These are phyloP conservation scores for Colletotrichum sp. DNA, from an alignment of 2,329 filamentous ascomycete species.

Conservation along the genomic window DNA sequence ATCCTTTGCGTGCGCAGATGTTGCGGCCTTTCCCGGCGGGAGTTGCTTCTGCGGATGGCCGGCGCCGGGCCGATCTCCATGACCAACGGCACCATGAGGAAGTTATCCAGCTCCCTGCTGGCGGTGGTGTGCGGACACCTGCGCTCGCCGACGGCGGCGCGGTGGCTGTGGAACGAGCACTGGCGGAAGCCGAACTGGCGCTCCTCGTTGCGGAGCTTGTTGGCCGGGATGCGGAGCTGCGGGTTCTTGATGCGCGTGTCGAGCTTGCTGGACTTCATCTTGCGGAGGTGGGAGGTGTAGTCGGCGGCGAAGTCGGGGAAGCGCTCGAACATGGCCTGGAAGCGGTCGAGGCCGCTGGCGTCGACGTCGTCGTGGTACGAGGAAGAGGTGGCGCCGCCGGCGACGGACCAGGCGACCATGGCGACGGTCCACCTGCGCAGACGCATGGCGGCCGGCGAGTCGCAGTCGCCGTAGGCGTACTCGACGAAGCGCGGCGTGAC, in stretches of 20 bases:
- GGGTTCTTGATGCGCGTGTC: conserved; percentile 65
- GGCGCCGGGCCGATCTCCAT: conserved; percentile 10
- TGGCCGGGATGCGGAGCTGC: conserved; percentile 62
- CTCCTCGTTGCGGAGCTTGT: conserved; percentile 60
- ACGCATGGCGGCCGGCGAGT: conserved; percentile 52
- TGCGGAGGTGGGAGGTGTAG: conserved; percentile 56
- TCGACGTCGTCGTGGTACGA: conserved; percentile 23
- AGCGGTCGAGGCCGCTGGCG: conserved; percentile 28
- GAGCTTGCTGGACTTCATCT: conserved; percentile 55
- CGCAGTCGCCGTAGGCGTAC: conserved; percentile 60
- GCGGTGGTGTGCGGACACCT: conserved; percentile 51
- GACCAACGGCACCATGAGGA: conserved; percentile 23
- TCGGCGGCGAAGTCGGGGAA: conserved; percentile 54
- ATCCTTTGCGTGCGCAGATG: background rate
- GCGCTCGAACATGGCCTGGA: conserved; percentile 47
- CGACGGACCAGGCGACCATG: conserved; percentile 63
- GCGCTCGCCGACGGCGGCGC: conserved; percentile 57
- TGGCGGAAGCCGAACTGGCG: conserved; percentile 65
- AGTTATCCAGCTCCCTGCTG: conserved; percentile 20
- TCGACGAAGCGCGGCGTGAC: conserved; percentile 55
- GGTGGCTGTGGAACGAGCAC: conserved; percentile 66
- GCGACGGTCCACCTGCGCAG: conserved; percentile 65
- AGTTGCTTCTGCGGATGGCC: background rate
- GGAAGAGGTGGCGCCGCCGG: conserved; percentile 32
- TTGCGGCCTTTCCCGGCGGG: background rate